Conservation (phyloP, 225 moss, liverwort and hornwort genomes). For the Marchantia paleacea region DNA sequence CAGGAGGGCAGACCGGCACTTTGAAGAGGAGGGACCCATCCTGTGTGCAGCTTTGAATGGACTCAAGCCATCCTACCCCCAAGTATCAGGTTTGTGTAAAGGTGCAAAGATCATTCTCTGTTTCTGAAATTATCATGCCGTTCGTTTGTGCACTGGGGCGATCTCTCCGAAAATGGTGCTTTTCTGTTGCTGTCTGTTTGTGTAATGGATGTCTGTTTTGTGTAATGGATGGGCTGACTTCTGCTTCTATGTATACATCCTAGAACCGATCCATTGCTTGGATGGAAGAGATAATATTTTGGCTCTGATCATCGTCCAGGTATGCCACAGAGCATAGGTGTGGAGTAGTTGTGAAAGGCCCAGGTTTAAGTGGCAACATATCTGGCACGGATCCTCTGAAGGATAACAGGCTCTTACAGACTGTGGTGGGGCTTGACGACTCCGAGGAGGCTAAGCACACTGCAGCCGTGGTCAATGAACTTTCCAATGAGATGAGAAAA, state of each 20-base stretch:
- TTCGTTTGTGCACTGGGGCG: too few relatives aligned
- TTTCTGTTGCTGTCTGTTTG: too few relatives aligned
- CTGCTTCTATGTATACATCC: not conserved
- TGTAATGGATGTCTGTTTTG: too few relatives aligned
- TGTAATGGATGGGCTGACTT: not conserved
- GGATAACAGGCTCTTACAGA: slow-evolving; percentile 65
- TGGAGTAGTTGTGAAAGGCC: slow-evolving; percentile 95
- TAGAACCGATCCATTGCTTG: not conserved
- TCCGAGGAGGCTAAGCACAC: slow-evolving; percentile 76
- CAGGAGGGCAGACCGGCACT: slow-evolving; percentile 91
- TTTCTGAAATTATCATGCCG: not conserved
- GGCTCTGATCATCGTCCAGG: slow-evolving; percentile 35
- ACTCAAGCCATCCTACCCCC: slow-evolving; percentile 78
- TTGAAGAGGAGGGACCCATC: slow-evolving; percentile 87
- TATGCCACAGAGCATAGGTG: slow-evolving; percentile 99
- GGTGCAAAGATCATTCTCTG: slow-evolving; percentile 40
- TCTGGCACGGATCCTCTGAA: slow-evolving; percentile 92
- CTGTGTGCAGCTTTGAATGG: slow-evolving; percentile 82
- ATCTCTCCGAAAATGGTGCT: too few relatives aligned
- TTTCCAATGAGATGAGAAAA: slow-evolving; percentile 70
- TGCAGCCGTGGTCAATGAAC: slow-evolving; percentile 85
- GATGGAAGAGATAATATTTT: not conserved
- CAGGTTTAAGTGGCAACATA: slow-evolving; percentile 85
- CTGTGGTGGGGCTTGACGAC: slow-evolving; percentile 70
- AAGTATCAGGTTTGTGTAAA: slow-evolving; percentile 86